phyloP scores from a whole-genome alignment of 2,329 filamentous ascomycete species.

The Colletotrichum orbiculare region DNA sequence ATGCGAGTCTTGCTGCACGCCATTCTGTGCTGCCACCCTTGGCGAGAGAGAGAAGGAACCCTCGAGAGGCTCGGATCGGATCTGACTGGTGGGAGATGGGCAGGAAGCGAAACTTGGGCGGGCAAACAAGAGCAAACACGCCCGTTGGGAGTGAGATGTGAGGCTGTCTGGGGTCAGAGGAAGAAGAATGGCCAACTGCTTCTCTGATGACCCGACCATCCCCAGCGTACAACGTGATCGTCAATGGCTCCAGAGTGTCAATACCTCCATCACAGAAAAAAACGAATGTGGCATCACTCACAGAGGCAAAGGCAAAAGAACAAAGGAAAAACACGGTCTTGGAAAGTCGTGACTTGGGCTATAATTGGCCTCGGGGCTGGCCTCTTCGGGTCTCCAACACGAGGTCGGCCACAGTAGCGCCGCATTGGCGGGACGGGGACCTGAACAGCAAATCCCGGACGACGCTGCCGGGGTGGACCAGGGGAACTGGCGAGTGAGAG shows the following conservation, averaged over 20 bases:
- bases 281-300: background rate
- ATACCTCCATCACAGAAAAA: background rate
- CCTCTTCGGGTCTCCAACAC: slow-evolving; percentile 26
- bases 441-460: slow-evolving; percentile 23
- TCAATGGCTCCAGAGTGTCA: background rate
- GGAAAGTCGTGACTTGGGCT: slow-evolving; percentile 1
- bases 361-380: slow-evolving; percentile 26
- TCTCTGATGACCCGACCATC: slow-evolving; percentile 23
- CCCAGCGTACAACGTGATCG: background rate
- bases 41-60: slow-evolving; percentile 16
- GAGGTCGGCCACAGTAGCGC: slow-evolving; percentile 34
- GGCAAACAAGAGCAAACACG: background rate
- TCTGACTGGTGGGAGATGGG: slow-evolving; percentile 1
- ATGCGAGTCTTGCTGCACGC: slow-evolving; percentile 25
- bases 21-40: slow-evolving; percentile 23
- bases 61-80: slow-evolving; percentile 19
- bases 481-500: background rate
- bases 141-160: slow-evolving; percentile 10
- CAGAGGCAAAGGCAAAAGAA: background rate
- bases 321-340: background rate
- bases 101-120: background rate
- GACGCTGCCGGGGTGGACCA: background rate
- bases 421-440: slow-evolving; percentile 28
- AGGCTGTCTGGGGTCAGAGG: slow-evolving; percentile 2
- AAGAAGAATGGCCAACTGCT: slow-evolving; percentile 23